Base-by-base conservation (phyloP, 2,329 filamentous ascomycete species). In the Alternaria longipes region DNA sequence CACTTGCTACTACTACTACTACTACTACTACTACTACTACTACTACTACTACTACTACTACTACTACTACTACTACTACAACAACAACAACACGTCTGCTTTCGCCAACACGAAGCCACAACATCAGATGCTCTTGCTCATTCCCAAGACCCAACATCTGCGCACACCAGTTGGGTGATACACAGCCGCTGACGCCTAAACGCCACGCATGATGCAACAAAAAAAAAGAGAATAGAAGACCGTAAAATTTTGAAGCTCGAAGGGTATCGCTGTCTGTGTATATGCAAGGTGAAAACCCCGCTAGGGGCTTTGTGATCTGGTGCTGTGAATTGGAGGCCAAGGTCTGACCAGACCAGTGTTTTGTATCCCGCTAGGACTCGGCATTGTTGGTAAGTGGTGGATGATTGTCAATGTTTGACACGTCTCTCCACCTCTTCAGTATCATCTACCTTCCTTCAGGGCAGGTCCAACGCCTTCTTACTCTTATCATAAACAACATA, bases 401-500 rank as follows among this genome's bases (percentile, higher is more conserved):
- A 34, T 8, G 14, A 16, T 14, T 8, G 32, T 5, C 32, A 14
- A 16, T 34, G 12, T 34, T 6, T 2, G 11, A 14, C 30, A 32
- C 12, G 32, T 34, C 9, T 34, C 14, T 6, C 32, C 14, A 34
- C 14, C 32, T 34, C 32, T 34, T 16, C 5, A 24, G 4, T 6
- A 8, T 14, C 32, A 34, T 30, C 16, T 5, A 8, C 11, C 20
- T 26, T 9, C 6, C 16, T n/a, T 78, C 71, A 80, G 18, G 70
- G 74, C 7, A 80, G 60, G 8, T 74, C 70, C 14, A 80, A 67
- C 0, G 70, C 66, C 51, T 78, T 75, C 62, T 81, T 81, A 20
- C 75, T 77, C 56, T 80, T 78, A 67, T 81, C 79, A 67, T 81
- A 81, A 3, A 80, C 79, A 26, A 81, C 79, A 42, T 80, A 81